Conservation (phyloP, 2,329 filamentous ascomycete genomes). For the Helotiales sp. region DNA sequence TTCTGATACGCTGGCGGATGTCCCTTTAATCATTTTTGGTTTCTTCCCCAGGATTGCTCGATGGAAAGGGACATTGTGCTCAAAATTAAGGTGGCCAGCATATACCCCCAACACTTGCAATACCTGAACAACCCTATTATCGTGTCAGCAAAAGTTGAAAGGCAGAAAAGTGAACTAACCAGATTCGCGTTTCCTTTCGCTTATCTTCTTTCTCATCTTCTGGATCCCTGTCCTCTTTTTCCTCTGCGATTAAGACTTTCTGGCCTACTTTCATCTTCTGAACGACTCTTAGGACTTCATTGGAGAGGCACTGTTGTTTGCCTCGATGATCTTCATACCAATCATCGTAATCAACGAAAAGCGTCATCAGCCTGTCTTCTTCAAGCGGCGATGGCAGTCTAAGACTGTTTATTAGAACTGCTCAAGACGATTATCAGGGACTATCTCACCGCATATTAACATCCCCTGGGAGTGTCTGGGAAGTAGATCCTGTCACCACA, state of each 20-base stretch:
- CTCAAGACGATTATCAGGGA: conserved; percentile 11
- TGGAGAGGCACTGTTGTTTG: conserved; percentile 10
- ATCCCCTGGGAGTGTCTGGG: conserved; percentile 11
- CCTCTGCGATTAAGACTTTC: conserved; percentile 14
- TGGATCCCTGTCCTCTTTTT: conserved; percentile 6
- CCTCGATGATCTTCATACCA: conserved; percentile 13
- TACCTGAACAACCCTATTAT: conserved; percentile 20
- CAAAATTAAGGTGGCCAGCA: no score
- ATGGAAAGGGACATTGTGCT: background rate
- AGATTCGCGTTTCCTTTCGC: conserved; percentile 14
- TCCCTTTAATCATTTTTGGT: background rate
- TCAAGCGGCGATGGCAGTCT: conserved; percentile 19
- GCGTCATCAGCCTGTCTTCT: conserved; percentile 15
- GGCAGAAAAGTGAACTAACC: conserved; percentile 17
- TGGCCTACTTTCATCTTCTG: conserved; percentile 4
- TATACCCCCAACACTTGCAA: conserved; percentile 14
- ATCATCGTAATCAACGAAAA: conserved; percentile 11
- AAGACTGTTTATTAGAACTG: conserved; percentile 19
- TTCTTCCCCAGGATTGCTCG: background rate
- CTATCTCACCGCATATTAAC: conserved; percentile 16
- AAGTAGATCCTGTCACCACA: conserved; percentile 11
- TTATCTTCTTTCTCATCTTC: conserved; percentile 7
- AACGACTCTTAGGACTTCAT: conserved; percentile 13
- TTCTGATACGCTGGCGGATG: no score
- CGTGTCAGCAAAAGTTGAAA: conserved; percentile 14